Conservation (phyloP, 2,329 filamentous ascomycete species). For the Mycosphaerelloides madeirae region DNA sequence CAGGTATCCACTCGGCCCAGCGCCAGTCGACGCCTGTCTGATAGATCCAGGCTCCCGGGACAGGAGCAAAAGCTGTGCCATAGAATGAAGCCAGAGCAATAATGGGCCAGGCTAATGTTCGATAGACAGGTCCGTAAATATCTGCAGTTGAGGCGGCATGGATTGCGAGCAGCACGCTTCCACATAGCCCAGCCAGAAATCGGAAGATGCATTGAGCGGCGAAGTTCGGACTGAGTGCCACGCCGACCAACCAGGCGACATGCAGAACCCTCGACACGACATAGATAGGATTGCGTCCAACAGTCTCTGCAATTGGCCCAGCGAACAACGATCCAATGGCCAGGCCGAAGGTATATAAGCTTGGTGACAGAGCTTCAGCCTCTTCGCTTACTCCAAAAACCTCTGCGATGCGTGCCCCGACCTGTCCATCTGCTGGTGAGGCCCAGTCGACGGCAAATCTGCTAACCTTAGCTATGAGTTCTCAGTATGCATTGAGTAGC, state of each 20-base stretch:
- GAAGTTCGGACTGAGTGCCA: conserved; percentile 23
- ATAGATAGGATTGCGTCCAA: conserved; percentile 30
- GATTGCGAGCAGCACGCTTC: conserved; percentile 21
- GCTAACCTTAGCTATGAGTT: background rate
- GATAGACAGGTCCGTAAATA: conserved; percentile 22
- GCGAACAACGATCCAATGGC: conserved; percentile 36
- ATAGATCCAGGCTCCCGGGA: conserved; percentile 14
- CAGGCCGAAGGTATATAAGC: conserved; percentile 44
- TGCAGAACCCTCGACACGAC: conserved; percentile 18
- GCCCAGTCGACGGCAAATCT: conserved; percentile 21
- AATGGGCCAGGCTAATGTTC: conserved; percentile 21
- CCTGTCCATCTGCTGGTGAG: conserved; percentile 18
- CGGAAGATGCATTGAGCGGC: conserved; percentile 23
- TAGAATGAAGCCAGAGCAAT: conserved; percentile 18
- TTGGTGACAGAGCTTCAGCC: conserved; percentile 29
- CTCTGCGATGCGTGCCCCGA: conserved; percentile 6
- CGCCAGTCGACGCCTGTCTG: conserved; percentile 25
- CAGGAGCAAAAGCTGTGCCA: conserved; percentile 17
- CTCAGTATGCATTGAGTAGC: background rate
- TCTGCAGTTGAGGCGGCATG: conserved; percentile 26
- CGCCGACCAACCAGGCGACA: conserved; percentile 18
- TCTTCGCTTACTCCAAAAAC: conserved; percentile 22
- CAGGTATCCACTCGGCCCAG: conserved; percentile 38
- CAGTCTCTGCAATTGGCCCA: conserved; percentile 38
- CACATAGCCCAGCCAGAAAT: conserved; percentile 25